A percentile compares a stretch with the other conserved stretches of the same genome.
Evolutionary conservation across 306 rosid species (phyloP).

Genomic region (Prunus fruticosa): DNA sequence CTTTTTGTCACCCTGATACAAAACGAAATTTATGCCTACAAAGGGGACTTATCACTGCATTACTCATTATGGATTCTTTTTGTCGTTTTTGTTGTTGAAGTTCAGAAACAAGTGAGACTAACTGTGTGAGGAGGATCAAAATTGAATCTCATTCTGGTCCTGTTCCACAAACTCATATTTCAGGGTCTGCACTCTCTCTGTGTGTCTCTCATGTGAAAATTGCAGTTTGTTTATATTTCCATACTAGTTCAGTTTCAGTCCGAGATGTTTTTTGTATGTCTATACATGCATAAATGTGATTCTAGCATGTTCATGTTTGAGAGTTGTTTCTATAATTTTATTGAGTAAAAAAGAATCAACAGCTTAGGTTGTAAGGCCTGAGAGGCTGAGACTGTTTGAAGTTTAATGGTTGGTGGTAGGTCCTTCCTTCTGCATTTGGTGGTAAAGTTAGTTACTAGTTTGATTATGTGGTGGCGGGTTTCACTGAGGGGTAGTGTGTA

Average conservation of each 20-base stretch:
- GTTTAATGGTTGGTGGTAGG: background rate
- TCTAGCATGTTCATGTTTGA: background rate
- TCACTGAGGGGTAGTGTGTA: background rate
- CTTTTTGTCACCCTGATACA: background rate
- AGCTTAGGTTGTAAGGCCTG: background rate
- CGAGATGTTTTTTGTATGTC: background rate
- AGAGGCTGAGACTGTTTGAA: background rate
- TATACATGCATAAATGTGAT: background rate
- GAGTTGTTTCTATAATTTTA: background rate
- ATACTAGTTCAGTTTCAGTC: background rate
- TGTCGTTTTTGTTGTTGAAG: constrained; percentile 33
- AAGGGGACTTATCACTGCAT: background rate
- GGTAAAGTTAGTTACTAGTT: background rate
- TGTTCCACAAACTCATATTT: constrained; percentile 35
- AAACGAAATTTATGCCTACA: background rate
- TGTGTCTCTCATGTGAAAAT: constrained; percentile 5
- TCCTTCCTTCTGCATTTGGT: background rate
- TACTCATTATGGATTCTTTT: background rate
- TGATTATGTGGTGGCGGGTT: background rate
- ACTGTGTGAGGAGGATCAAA: constrained; percentile 12
- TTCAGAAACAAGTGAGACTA: constrained; percentile 38
- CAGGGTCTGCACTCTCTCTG: constrained; percentile 37
- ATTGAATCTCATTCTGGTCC: constrained; percentile 31
- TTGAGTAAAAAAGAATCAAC: background rate
- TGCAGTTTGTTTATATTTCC: background rate